Evolutionary conservation across 768 basidiomycete species (phyloP), one percentile per base, ranked within the genome.

Genomic region (Lactarius sanguifluus): DNA sequence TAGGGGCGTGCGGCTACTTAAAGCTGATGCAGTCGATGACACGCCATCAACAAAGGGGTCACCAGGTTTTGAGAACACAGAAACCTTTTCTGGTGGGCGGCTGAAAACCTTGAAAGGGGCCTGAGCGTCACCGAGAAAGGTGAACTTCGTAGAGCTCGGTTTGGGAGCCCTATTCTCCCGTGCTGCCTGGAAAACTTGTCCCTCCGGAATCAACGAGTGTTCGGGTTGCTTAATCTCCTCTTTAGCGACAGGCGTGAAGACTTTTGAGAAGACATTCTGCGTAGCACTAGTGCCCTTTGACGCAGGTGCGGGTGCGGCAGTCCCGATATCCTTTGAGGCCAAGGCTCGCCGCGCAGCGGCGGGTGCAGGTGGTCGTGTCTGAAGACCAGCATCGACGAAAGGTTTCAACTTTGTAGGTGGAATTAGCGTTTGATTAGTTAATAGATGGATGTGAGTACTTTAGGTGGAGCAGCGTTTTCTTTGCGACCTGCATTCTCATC

Each of bases 101-200:
- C 85, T 89, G 75, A 92, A 92, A 23, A 92, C 90, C 68, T 78
- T 89, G 72, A 80, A 79, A 13, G 81, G 80, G 16, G 78, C 73
- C 61, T 79, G 74, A 8, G 77, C 69, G 58, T 82, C 80, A 8
- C 73, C 73, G 62, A 81, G 79, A 3, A 81, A 78, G 32, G 75
- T 73, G 62, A 81, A 80, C 40, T 69, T 72, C 25, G 62, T 45
- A 10, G 69, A 34, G n/a, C 41, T 36, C 15, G 34, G 45, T 38
- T 50, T 59, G n/a, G 64, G 43, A 18, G 36, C 56, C 2, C 36
- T 62, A 6, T 70, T 59, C 40, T 62, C 41, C 23, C 40, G 36
- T 28, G 43, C 30, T 25, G 52, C 47, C 38, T 57, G 69, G 34
- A 60, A 58, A 38, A 66, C 15, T 25, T 61, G 45, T 4, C 25